Evolutionary conservation across 2,329 filamentous ascomycete species (phyloP).

Genomic region (Aspergillus floridensis): DNA sequence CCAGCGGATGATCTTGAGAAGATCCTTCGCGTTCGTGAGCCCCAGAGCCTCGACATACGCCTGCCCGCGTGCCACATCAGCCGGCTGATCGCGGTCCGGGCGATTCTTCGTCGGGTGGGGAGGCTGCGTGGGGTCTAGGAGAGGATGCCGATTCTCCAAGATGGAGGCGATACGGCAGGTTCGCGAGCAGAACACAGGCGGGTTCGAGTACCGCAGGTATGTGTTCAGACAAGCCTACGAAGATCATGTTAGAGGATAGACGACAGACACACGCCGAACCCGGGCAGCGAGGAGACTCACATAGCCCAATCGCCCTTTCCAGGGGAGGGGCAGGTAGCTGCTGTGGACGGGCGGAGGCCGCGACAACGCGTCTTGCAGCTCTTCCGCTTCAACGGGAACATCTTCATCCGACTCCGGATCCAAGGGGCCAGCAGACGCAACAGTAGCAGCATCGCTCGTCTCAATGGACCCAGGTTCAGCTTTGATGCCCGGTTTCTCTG

Average conservation of each 20-base stretch:
- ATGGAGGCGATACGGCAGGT: slow-evolving; percentile 91
- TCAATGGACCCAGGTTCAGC: slow-evolving; percentile 12
- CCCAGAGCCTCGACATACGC: slow-evolving; percentile 74
- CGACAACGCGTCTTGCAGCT: slow-evolving; percentile 57
- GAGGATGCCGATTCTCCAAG: slow-evolving; percentile 79
- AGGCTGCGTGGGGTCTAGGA: slow-evolving; percentile 70
- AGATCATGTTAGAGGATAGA: slow-evolving; percentile 3
- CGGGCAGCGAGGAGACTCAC: slow-evolving; percentile 50
- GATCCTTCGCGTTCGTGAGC: slow-evolving; percentile 76
- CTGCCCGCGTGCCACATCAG: slow-evolving; percentile 65
- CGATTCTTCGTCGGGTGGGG: slow-evolving; percentile 83
- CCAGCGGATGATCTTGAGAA: slow-evolving; percentile 84
- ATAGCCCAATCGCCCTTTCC: slow-evolving; percentile 87
- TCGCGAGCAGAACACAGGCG: slow-evolving; percentile 83
- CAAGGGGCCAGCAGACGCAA: slow-evolving; percentile 18
- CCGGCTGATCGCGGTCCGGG: slow-evolving; percentile 69
- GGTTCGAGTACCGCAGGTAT: slow-evolving; percentile 76
- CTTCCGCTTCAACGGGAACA: slow-evolving; percentile 53
- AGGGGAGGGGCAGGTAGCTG: slow-evolving; percentile 77
- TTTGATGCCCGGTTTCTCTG: not conserved
- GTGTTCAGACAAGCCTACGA: slow-evolving; percentile 82
- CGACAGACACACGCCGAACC: not conserved
- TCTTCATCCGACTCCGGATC: slow-evolving; percentile 58
- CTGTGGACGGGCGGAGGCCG: slow-evolving; percentile 79
- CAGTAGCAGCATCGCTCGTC: slow-evolving; percentile 15